phyloP scores from a whole-genome alignment of 176 grass and related monocot genomes.

The Avena sativa region DNA sequence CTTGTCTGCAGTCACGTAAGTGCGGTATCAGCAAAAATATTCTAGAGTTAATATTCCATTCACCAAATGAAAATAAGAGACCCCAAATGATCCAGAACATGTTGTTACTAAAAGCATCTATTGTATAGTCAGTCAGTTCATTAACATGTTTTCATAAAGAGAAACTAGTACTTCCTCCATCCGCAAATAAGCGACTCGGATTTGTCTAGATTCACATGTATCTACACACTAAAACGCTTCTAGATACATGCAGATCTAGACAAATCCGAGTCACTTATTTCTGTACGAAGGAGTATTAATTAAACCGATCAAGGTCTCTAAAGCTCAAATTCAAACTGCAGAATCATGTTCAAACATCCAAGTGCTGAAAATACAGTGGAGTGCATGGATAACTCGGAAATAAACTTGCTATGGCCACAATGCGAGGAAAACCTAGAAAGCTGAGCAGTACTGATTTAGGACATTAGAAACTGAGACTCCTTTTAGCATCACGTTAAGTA shows the following conservation, averaged over 20 bases:
- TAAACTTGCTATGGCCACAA: background rate
- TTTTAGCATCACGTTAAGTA: background rate
- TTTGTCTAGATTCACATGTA: no score
- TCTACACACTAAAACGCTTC: no score
- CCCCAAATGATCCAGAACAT: background rate
- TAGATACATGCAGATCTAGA: no score
- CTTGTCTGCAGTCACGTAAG: constrained; percentile 59
- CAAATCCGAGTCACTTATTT: no score
- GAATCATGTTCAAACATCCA: background rate
- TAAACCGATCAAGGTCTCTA: background rate
- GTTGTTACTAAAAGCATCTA: constrained; percentile 13
- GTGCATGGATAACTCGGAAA: background rate
- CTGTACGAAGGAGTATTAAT: background rate
- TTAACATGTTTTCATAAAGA: background rate
- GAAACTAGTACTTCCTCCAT: no score
- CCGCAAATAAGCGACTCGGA: no score
- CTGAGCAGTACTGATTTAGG: constrained; percentile 12
- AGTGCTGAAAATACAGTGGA: background rate
- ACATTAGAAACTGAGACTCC: background rate
- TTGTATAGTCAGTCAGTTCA: background rate
- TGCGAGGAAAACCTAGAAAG: constrained; percentile 1
- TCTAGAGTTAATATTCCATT: constrained; percentile 14
- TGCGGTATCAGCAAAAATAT: background rate
- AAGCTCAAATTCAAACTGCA: constrained; percentile 7
- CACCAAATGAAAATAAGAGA: constrained; percentile 24